Percentiles rank a stretch among this genome's conserved stretches.
These are phyloP conservation scores for Smallanthus sonchifolius DNA, from an alignment of 129 eudicot genomes.

Conservation along the genomic window DNA sequence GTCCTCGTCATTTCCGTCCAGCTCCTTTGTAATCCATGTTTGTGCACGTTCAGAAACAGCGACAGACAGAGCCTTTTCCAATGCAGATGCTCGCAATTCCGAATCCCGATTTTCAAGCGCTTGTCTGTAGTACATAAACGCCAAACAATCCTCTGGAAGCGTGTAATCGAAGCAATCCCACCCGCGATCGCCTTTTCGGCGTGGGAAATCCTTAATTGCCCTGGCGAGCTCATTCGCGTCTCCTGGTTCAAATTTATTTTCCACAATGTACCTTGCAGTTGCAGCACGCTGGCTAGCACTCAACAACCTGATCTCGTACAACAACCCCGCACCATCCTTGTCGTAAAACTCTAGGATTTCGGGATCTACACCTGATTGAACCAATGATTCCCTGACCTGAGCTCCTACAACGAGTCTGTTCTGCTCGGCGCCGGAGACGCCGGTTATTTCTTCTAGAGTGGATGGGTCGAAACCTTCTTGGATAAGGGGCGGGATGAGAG, in stretches of 20 bases:
- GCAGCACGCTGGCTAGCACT: slow-evolving; percentile 46
- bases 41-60: slow-evolving; percentile 50
- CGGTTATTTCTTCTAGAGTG: slow-evolving; percentile 65
- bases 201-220: slow-evolving; percentile 67
- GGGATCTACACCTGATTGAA: slow-evolving; percentile 29
- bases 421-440: slow-evolving; percentile 64
- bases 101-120: slow-evolving; percentile 48
- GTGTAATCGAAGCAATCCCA: slow-evolving; percentile 58
- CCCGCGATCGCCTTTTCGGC: slow-evolving; percentile 54
- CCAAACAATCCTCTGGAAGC: slow-evolving; percentile 54
- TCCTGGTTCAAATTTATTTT: slow-evolving; percentile 32
- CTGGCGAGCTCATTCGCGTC: slow-evolving; percentile 54
- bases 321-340: slow-evolving; percentile 44
- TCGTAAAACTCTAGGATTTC: slow-evolving; percentile 47
- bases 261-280: slow-evolving; percentile 40
- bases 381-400: slow-evolving; percentile 59
- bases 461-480: slow-evolving; percentile 58
- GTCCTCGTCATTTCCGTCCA: slow-evolving; percentile 40
- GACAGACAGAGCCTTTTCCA: slow-evolving; percentile 53
- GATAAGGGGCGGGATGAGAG: slow-evolving; percentile 52
- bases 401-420: slow-evolving; percentile 61
- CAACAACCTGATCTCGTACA: slow-evolving; percentile 61
- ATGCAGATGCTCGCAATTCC: slow-evolving; percentile 28
- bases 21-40: slow-evolving; percentile 34
- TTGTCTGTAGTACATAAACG: slow-evolving; percentile 60